Percentiles rank a stretch among this genome's conserved stretches.
Conservation (phyloP, 768 basidiomycete genomes). For the Sporobolomyces phaffii region DNA sequence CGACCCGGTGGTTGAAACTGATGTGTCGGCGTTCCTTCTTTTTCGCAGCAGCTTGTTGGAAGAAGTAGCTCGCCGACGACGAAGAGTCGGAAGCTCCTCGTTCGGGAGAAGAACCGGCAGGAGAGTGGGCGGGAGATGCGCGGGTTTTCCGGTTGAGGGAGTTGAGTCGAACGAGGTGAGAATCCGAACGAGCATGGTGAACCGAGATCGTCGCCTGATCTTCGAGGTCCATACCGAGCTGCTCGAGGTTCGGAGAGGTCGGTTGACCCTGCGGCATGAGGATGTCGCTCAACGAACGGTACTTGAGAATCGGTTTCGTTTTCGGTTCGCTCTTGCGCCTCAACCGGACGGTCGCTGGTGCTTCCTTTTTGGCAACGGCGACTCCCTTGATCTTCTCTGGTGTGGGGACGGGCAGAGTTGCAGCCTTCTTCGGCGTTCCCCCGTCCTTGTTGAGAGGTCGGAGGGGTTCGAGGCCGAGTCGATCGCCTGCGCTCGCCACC, state of each 20-base stretch:
- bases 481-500: constrained; percentile 52
- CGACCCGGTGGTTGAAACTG: constrained; percentile 94
- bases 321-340: constrained; percentile 31
- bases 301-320: constrained; percentile 88
- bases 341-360: background rate
- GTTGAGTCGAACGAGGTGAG: constrained; percentile 36
- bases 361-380: constrained; percentile 26
- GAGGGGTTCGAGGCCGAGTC: constrained; percentile 53
- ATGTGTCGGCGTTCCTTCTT: constrained; percentile 60
- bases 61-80: constrained; percentile 1
- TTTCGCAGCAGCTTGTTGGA: constrained; percentile 13
- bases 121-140: constrained; percentile 24
- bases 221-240: constrained; percentile 25
- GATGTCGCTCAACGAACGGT: constrained; percentile 83
- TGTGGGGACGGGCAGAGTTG: constrained; percentile 34
- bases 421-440: constrained; percentile 4
- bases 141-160: constrained; percentile 29
- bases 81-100: constrained; percentile 33
- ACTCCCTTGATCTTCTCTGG: constrained; percentile 20
- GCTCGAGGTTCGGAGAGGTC: constrained; percentile 33
- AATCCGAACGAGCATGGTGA: constrained; percentile 31
- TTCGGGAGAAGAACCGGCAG: constrained; percentile 30
- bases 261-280: constrained; percentile 56
- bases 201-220: constrained; percentile 33
- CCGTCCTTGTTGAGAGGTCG: constrained; percentile 27